These are phyloP conservation scores for Cercospora sesami DNA, from an alignment of 2,329 filamentous ascomycete genomes.

Conservation along the genomic window DNA sequence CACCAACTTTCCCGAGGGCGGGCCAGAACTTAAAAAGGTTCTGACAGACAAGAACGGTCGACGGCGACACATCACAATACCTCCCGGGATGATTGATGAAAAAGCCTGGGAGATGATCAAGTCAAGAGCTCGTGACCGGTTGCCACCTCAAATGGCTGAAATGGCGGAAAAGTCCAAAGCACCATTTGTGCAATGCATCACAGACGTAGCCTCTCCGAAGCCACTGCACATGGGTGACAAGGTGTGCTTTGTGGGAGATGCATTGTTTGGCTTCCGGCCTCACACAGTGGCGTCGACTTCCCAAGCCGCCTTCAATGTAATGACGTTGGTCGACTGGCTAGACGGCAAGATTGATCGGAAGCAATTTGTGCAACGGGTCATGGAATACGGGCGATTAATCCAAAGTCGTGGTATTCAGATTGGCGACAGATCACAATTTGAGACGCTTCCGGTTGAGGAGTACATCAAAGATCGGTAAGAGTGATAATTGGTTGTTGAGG, in stretches of 20 bases:
- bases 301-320: conserved; percentile 49
- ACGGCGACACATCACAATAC: conserved; percentile 46
- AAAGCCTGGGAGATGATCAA: conserved; percentile 45
- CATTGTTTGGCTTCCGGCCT: conserved; percentile 48
- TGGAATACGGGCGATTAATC: conserved; percentile 43
- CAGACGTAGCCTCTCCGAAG: conserved; percentile 43
- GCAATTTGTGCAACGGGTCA: conserved; percentile 42
- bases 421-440: conserved; percentile 44
- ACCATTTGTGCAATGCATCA: conserved; percentile 51
- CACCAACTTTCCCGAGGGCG: conserved; percentile 43
- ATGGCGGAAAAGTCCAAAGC: conserved; percentile 42
- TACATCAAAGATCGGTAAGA: conserved; percentile 41
- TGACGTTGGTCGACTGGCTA: conserved; percentile 45
- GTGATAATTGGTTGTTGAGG: neutral
- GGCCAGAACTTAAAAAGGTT: conserved; percentile 42
- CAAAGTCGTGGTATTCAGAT: conserved; percentile 44
- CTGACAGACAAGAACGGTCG: conserved; percentile 49
- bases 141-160: conserved; percentile 46
- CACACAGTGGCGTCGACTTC: conserved; percentile 49
- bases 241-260: conserved; percentile 50
- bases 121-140: conserved; percentile 34
- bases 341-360: conserved; percentile 40
- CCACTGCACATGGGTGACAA: conserved; percentile 46
- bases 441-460: conserved; percentile 40
- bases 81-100: conserved; percentile 43